These are phyloP conservation scores for Arthonia radiata DNA, from an alignment of 495 filamentous ascomycete genomes.

Conservation along the genomic window DNA sequence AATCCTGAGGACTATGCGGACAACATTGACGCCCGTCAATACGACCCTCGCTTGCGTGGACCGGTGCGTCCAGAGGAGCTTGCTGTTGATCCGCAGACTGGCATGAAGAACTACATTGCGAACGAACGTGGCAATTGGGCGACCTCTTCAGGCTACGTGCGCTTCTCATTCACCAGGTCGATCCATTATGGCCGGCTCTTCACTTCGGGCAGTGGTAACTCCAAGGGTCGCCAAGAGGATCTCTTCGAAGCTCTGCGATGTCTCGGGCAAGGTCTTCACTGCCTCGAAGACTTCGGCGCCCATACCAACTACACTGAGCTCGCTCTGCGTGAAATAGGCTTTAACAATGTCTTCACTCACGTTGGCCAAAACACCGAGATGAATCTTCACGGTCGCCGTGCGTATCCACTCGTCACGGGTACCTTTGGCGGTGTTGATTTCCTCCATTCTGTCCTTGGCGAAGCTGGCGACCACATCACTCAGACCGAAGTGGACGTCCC, in stretches of 20 bases:
- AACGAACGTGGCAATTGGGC: slow-evolving; percentile 70
- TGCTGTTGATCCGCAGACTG: slow-evolving; percentile 52
- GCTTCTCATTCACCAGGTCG: slow-evolving; percentile 54
- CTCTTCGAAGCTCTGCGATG: slow-evolving; percentile 72
- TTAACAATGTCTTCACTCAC: slow-evolving; percentile 63
- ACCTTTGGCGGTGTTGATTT: slow-evolving; percentile 89
- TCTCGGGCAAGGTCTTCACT: slow-evolving; percentile 79
- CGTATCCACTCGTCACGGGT: slow-evolving; percentile 74
- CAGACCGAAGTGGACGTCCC: slow-evolving; percentile 86
- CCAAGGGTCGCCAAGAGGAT: slow-evolving; percentile 53
- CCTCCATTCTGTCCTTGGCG: slow-evolving; percentile 85
- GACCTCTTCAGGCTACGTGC: slow-evolving; percentile 74
- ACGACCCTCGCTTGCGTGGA: slow-evolving; percentile 56
- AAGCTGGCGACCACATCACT: slow-evolving; percentile 86
- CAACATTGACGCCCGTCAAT: slow-evolving; percentile 59
- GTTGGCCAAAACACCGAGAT: slow-evolving; percentile 52
- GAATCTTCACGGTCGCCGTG: slow-evolving; percentile 41
- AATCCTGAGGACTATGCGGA: slow-evolving; percentile 86
- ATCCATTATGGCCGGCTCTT: slow-evolving; percentile 83
- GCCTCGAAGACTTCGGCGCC: slow-evolving; percentile 83
- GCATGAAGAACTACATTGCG: slow-evolving; percentile 98
- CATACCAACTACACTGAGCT: slow-evolving; percentile 92
- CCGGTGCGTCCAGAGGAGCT: slow-evolving; percentile 54
- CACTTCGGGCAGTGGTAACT: slow-evolving; percentile 36
- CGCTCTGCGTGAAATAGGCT: slow-evolving; percentile 61